These are phyloP conservation scores for Leucocoprinus sp. DNA, from an alignment of 768 basidiomycete genomes.

Conservation along the genomic window DNA sequence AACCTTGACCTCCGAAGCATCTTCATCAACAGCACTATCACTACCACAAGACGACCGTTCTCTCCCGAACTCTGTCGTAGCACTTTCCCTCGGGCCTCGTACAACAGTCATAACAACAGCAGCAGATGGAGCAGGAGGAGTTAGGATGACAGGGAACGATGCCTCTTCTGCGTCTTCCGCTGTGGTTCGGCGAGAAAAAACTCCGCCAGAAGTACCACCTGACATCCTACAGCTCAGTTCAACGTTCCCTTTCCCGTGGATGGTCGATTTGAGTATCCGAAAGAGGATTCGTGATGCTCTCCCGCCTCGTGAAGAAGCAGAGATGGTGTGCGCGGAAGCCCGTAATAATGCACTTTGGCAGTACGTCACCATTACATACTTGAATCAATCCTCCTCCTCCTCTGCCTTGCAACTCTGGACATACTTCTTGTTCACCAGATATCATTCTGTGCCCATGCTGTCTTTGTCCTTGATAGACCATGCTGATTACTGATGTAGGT, in stretches of 20 bases:
- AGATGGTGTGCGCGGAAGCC: slow-evolving; percentile 54
- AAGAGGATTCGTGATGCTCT: slow-evolving; percentile 56
- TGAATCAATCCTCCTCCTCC: slow-evolving; percentile 10
- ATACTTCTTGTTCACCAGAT: not conserved
- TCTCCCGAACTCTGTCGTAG: slow-evolving; percentile 13
- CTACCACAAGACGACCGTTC: slow-evolving; percentile 3
- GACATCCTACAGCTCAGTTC: slow-evolving; percentile 53
- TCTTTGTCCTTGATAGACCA: not conserved
- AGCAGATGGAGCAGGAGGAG: slow-evolving; percentile 4
- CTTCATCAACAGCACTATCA: not conserved
- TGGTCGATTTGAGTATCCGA: slow-evolving; percentile 53
- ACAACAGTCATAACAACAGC: not conserved
- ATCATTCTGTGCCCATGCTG: not conserved
- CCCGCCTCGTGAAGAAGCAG: slow-evolving; percentile 50
- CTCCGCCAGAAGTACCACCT: slow-evolving; percentile 33
- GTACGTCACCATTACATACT: slow-evolving; percentile 30
- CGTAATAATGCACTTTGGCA: slow-evolving; percentile 67
- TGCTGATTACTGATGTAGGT: slow-evolving; percentile 27
- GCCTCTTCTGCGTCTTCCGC: not conserved
- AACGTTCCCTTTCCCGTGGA: slow-evolving; percentile 65
- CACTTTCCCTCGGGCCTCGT: slow-evolving; percentile 10
- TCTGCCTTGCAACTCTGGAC: not conserved
- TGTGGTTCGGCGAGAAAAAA: slow-evolving; percentile 13
- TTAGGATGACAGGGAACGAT: not conserved
- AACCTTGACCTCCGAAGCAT: slow-evolving; percentile 3